These are phyloP conservation scores for Ceratobasidium sp. DNA, from an alignment of 1,284 basidiomycete genomes.

Conservation along the genomic window DNA sequence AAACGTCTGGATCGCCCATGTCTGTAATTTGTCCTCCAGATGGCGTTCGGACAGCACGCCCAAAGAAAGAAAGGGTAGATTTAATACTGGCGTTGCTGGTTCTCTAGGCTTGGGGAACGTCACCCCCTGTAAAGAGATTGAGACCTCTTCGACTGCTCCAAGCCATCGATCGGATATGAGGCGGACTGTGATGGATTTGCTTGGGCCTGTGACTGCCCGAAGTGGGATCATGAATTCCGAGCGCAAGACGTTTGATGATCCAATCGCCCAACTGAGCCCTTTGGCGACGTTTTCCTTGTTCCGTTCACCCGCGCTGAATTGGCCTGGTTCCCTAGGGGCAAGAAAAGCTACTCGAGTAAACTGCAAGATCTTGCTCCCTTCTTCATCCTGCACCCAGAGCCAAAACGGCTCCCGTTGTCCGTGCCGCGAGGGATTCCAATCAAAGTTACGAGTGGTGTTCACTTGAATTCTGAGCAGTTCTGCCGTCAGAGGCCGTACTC, in stretches of 20 bases:
- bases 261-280: constrained; percentile 2
- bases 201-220: constrained; percentile 63
- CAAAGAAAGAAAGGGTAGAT: constrained; percentile 82
- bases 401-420: constrained; percentile 89
- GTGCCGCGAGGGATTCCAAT: constrained; percentile 86
- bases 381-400: constrained; percentile 93
- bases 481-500: constrained; percentile 82
- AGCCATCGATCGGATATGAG: constrained; percentile 95
- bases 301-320: background rate
- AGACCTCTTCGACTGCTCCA: constrained; percentile 83
- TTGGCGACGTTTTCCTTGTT: background rate
- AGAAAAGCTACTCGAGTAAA: constrained; percentile 76
- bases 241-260: constrained; percentile 60
- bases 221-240: constrained; percentile 88
- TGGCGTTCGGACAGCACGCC: constrained; percentile 63
- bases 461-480: constrained; percentile 86
- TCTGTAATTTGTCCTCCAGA: constrained; percentile 61
- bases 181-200: constrained; percentile 72
- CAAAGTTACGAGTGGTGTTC: constrained; percentile 74
- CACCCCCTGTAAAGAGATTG: constrained; percentile 73
- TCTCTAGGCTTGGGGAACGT: constrained; percentile 78
- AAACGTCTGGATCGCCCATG: constrained; percentile 64
- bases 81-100: constrained; percentile 75
- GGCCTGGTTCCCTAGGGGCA: constrained; percentile 62
- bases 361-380: constrained; percentile 85